These are phyloP conservation scores for Phaeosphaeriaceae sp. DNA, from an alignment of 2,329 filamentous ascomycete species.

Conservation along the genomic window DNA sequence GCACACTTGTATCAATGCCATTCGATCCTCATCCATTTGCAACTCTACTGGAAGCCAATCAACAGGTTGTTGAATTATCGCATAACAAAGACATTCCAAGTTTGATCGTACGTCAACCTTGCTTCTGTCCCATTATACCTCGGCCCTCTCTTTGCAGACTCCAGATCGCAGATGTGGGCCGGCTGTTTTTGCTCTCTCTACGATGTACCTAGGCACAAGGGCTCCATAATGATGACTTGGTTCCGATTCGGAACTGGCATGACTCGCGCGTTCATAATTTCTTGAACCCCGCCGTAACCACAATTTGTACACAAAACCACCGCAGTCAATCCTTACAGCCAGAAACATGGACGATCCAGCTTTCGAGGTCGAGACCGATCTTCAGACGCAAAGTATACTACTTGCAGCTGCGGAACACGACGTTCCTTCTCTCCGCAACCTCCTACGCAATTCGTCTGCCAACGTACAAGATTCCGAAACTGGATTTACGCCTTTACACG, in stretches of 20 bases:
- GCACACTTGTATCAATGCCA: not conserved
- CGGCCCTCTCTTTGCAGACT: too few species aligned
- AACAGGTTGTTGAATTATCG: too few species aligned
- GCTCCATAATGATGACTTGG: not conserved
- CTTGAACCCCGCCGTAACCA: slow-evolving; percentile 4
- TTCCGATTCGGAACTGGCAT: not conserved
- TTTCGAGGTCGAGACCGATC: slow-evolving; percentile 51
- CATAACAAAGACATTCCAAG: not conserved
- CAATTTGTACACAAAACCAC: not conserved
- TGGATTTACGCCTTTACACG: slow-evolving; percentile 86
- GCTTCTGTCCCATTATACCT: too few species aligned
- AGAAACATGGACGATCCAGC: slow-evolving; percentile 41
- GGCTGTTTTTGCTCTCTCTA: not conserved
- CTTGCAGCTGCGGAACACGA: slow-evolving; percentile 74
- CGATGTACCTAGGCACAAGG: not conserved
- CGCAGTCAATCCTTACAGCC: not conserved
- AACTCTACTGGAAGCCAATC: not conserved
- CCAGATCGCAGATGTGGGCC: too few species aligned
- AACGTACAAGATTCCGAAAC: slow-evolving; percentile 86
- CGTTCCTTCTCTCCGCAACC: slow-evolving; percentile 69
- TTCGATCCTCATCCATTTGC: not conserved
- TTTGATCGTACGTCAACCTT: too few species aligned
- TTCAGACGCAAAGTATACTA: slow-evolving; percentile 66
- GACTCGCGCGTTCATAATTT: slow-evolving; percentile 9
- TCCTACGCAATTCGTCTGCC: slow-evolving; percentile 70